Evolutionary conservation across 208 protist species (phyloP).

Genomic region (Crithidia expoeki): DNA sequence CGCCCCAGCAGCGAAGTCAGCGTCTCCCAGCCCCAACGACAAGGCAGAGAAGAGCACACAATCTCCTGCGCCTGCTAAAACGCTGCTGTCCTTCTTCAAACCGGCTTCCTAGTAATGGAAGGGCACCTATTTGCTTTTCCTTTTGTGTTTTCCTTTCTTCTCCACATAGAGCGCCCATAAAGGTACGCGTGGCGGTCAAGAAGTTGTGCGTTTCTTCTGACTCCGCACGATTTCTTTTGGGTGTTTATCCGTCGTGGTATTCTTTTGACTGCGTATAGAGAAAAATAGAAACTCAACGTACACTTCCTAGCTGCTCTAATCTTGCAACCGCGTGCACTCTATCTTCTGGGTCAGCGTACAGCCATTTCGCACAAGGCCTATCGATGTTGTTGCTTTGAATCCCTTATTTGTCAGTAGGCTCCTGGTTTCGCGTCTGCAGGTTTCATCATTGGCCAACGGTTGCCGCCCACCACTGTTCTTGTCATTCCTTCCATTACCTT

Average conservation of each 20-base stretch:
- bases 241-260: background rate
- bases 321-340: too few species aligned
- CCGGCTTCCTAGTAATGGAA: background rate
- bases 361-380: too few species aligned
- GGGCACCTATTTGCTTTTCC: constrained; percentile 5
- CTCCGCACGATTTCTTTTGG: background rate
- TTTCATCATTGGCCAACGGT: too few species aligned
- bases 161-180: background rate
- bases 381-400: too few species aligned
- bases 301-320: too few species aligned
- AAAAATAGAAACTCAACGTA: too few species aligned
- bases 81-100: constrained; percentile 56
- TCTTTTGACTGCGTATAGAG: too few species aligned
- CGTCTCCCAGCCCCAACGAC: background rate
- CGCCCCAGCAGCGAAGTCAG: constrained; percentile 10
- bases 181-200: background rate
- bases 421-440: too few species aligned
- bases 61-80: constrained; percentile 21
- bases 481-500: too few species aligned
- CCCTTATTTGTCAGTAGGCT: too few species aligned
- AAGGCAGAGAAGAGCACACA: constrained; percentile 20
- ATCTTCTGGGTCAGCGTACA: too few species aligned
- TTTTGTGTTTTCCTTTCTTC: constrained; percentile 11
- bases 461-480: too few species aligned
- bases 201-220: background rate